Base-by-base conservation (phyloP, 768 basidiomycete species). In the Lactarius pseudohatsudake region DNA sequence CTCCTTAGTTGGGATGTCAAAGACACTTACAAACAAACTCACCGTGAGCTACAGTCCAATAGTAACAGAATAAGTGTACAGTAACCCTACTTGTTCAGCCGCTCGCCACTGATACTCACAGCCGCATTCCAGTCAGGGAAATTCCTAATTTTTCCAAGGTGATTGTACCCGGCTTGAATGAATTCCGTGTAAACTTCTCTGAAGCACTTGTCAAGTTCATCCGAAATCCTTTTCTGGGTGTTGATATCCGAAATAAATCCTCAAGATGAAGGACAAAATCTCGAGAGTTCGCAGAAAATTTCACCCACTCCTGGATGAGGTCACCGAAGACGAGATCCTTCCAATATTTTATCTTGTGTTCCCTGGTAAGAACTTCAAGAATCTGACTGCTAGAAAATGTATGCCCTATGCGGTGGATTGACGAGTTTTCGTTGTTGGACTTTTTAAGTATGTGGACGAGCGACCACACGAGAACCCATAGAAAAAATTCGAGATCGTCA, bases 1-100 rank as follows among this genome's bases (percentile, higher is more conserved):
- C 76, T 98, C 97, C 76, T 97, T 93, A 0, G 91, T 92, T 1
- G 97, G 95, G 96, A 99, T 99, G 71, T 98, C 94, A 55, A 98
- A 81, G 15, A 98, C 85, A 62, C 96, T 98, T 67, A 13, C 56
- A 10, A 38, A 41, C 41, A 61, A 11, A 8, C 20, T 2, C 56
- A 28, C 10, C 20, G 40, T 55, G 9, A 62, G 60, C 28, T 28
- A 28, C 28, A 28, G 28, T 28, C 28, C 28, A 28, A 28, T 28
- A 1, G 28, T 28, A 28, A 28, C 28, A 28, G 28, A 2, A 34
- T 34, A 34, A 34, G 28, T 34, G 34, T 34, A 34, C 34, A 34
- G 8, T 34, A 34, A 34, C 34, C 18, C 16, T 45, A 45, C 45
- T n/a, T 26, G 26, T 26, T 26, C 26, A 26, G 26, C 26, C 26